These are phyloP conservation scores for Vitis hybrid DNA, from an alignment of 177 flowering plant species.

Conservation along the genomic window DNA sequence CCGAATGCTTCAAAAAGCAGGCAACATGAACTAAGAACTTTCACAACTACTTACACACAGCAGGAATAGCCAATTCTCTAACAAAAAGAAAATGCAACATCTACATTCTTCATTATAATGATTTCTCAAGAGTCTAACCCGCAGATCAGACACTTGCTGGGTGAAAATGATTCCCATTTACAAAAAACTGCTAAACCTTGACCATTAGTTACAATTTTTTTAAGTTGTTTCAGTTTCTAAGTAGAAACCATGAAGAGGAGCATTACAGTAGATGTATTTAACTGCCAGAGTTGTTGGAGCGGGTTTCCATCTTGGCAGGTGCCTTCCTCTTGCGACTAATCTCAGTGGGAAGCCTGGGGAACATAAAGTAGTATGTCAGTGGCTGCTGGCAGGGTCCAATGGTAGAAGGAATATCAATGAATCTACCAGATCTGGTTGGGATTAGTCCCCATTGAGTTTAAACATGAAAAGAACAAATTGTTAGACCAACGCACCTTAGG, in stretches of 20 bases:
- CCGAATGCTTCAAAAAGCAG: background rate
- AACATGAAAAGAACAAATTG: no score
- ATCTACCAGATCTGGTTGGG: no score
- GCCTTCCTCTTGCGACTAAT: constrained; percentile 37
- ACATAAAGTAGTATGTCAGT: background rate
- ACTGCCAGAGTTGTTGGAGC: constrained; percentile 37
- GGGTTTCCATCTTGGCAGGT: constrained; percentile 37
- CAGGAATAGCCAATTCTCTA: background rate
- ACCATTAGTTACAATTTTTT: background rate
- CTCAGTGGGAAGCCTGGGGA: constrained; percentile 40
- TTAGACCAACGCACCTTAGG: no score
- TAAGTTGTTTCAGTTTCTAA: background rate
- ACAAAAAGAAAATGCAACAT: background rate
- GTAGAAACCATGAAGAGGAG: background rate
- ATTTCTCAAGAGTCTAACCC: background rate
- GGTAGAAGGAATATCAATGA: no score
- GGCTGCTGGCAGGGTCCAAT: no score
- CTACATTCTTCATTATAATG: constrained; percentile 2
- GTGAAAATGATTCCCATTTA: background rate
- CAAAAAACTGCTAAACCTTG: background rate
- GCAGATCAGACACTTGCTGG: background rate
- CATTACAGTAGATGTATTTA: constrained; percentile 20
- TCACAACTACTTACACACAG: background rate
- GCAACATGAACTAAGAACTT: background rate
- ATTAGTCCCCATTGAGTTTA: no score